These are phyloP conservation scores for Botrytis medusae DNA, from an alignment of 2,329 filamentous ascomycete genomes.

Conservation along the genomic window DNA sequence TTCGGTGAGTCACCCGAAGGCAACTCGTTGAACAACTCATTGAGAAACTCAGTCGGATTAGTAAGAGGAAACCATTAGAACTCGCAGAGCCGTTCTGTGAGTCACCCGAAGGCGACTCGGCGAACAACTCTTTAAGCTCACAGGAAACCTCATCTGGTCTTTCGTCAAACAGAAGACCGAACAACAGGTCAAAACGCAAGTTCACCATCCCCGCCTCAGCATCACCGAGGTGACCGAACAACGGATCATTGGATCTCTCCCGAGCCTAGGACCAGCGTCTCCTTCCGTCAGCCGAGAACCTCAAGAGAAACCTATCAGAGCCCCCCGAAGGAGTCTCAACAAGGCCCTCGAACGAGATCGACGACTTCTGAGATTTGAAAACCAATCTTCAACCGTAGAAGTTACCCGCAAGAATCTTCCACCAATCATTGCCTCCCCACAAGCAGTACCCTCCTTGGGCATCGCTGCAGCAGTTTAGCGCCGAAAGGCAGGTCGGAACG, in stretches of 20 bases:
- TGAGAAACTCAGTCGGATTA: constrained; percentile 11
- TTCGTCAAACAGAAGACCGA: constrained; percentile 9
- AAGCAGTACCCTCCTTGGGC: constrained; percentile 10
- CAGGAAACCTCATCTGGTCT: constrained; percentile 7
- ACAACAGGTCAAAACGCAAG: constrained; percentile 18
- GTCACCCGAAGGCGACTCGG: background rate
- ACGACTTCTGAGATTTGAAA: background rate
- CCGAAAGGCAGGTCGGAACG: background rate
- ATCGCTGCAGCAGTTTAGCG: constrained; percentile 14
- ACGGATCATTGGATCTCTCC: constrained; percentile 18
- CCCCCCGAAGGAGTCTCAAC: constrained; percentile 9
- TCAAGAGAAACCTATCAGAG: constrained; percentile 14
- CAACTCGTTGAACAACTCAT: background rate
- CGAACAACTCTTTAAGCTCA: background rate
- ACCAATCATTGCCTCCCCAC: background rate
- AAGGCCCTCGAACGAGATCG: constrained; percentile 6
- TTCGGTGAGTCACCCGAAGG: background rate
- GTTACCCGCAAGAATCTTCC: constrained; percentile 15
- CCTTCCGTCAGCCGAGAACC: background rate
- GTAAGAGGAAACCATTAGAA: background rate
- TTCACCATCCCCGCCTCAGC: constrained; percentile 19
- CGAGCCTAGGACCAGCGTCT: background rate
- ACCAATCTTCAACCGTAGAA: constrained; percentile 7
- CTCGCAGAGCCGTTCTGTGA: background rate
- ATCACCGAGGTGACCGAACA: constrained; percentile 17